Percentiles rank a stretch among this genome's conserved stretches.
Conservation (phyloP, 2,329 filamentous ascomycete genomes). For the Talaromyces sp. region DNA sequence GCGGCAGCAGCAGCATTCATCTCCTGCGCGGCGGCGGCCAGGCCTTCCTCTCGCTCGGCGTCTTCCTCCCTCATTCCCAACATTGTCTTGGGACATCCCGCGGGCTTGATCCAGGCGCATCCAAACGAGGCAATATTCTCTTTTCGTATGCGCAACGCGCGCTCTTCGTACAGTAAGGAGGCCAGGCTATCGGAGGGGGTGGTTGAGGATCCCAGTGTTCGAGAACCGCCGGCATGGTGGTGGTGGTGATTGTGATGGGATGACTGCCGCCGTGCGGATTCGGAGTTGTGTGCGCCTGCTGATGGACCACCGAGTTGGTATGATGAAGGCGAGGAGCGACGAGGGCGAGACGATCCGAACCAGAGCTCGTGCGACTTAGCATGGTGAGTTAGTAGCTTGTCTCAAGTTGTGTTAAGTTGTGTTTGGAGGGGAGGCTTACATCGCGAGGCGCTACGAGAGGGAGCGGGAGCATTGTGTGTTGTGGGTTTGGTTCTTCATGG, state of each 20-base stretch:
- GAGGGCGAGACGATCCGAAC: conserved; percentile 62
- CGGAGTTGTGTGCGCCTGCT: neutral
- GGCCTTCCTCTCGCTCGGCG: conserved; percentile 80
- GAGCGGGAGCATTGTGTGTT: conserved; percentile 52
- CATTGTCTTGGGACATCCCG: conserved; percentile 81
- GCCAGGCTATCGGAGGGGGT: conserved; percentile 61
- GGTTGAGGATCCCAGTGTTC: conserved; percentile 38
- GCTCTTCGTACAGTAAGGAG: conserved; percentile 71
- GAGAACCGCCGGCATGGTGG: conserved; percentile 19
- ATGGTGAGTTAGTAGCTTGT: neutral
- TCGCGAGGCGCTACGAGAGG: conserved; percentile 67
- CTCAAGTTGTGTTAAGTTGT: neutral
- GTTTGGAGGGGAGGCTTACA: conserved; percentile 43
- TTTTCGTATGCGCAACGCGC: conserved; percentile 69
- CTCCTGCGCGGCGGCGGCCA: conserved; percentile 69
- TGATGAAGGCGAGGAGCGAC: conserved; percentile 24
- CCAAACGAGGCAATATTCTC: conserved; percentile 82
- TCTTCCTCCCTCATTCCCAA: conserved; percentile 87
- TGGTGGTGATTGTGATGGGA: conserved; percentile 4
- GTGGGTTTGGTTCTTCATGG: neutral
- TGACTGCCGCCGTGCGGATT: neutral
- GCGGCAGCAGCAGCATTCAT: conserved; percentile 61
- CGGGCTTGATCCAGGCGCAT: conserved; percentile 83
- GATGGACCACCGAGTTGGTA: neutral
- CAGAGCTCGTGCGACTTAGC: conserved; percentile 66